Evolutionary conservation across 2,329 filamentous ascomycete species (phyloP).

Genomic region (Metarhizium guizhouense): DNA sequence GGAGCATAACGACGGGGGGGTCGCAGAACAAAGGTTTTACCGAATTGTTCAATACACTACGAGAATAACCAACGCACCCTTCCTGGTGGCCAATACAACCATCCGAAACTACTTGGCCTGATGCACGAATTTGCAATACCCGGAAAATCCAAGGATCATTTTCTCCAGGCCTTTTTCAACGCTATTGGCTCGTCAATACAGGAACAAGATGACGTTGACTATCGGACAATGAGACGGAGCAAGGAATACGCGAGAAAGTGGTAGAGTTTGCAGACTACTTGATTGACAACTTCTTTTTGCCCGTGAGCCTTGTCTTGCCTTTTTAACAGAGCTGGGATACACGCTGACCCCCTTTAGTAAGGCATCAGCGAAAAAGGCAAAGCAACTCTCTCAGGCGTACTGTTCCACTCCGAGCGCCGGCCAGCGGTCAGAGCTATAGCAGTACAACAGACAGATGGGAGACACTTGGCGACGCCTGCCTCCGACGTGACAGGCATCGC

Average conservation of each 20-base stretch:
- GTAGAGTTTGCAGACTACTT: conserved; percentile 5
- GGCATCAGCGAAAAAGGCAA: background rate
- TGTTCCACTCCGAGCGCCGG: background rate
- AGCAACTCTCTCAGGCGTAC: conserved; percentile 2
- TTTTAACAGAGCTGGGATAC: too few relatives aligned
- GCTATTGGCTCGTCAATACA: background rate
- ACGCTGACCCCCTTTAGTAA: background rate
- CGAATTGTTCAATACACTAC: too few relatives aligned
- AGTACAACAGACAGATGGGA: conserved; percentile 4
- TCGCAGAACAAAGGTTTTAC: too few relatives aligned
- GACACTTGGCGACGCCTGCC: conserved; percentile 4
- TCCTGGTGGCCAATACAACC: background rate
- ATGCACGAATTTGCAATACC: background rate
- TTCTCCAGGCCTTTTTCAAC: conserved; percentile 2
- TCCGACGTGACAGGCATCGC: conserved; percentile 6
- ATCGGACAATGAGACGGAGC: background rate
- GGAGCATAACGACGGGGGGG: too few relatives aligned
- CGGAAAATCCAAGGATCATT: background rate
- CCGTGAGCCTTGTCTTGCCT: background rate
- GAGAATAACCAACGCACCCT: too few relatives aligned
- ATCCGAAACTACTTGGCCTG: background rate
- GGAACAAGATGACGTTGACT: background rate
- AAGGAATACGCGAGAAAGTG: background rate
- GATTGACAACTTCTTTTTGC: conserved; percentile 8
- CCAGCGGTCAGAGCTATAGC: background rate